Conservation (phyloP, 2,329 filamentous ascomycete species). For the Calonectria ilicicola region DNA sequence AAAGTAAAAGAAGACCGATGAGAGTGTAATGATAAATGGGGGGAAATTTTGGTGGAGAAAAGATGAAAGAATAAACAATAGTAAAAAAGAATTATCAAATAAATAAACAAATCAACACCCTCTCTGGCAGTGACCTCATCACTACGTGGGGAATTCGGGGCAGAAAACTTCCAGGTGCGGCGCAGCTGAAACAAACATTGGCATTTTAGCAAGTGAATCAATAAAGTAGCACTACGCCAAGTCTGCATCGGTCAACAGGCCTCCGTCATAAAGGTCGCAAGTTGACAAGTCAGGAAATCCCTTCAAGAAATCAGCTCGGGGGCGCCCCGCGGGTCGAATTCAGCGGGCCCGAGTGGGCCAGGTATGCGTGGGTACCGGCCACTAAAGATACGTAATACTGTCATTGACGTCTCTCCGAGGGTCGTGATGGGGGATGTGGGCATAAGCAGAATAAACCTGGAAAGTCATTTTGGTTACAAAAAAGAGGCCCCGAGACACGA, state of each 20-base stretch:
- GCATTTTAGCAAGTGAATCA: not conserved
- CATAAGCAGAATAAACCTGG: not conserved
- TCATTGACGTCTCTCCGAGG: not conserved
- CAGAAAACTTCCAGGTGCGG: not conserved
- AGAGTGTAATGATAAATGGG: too few relatives aligned
- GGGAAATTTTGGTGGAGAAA: too few relatives aligned
- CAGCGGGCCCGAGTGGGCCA: not conserved
- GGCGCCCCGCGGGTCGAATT: not conserved
- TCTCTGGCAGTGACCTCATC: too few relatives aligned
- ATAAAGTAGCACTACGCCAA: not conserved
- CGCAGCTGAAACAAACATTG: not conserved
- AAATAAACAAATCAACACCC: too few relatives aligned
- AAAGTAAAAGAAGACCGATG: too few relatives aligned
- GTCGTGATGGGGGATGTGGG: not conserved
- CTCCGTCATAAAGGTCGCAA: not conserved
- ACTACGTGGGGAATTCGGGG: not conserved
- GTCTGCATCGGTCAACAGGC: not conserved
- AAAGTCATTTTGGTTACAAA: not conserved
- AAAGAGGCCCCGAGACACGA: not conserved
- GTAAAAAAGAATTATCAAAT: too few relatives aligned
- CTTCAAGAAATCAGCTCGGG: not conserved
- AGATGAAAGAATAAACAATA: too few relatives aligned
- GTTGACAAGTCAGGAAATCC: slow-evolving; percentile 2
- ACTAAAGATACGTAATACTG: slow-evolving; percentile 10
- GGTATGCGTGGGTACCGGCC: slow-evolving; percentile 8